Conservation (phyloP, 805 yeast genomes). For the Yarrowia divulgata region DNA sequence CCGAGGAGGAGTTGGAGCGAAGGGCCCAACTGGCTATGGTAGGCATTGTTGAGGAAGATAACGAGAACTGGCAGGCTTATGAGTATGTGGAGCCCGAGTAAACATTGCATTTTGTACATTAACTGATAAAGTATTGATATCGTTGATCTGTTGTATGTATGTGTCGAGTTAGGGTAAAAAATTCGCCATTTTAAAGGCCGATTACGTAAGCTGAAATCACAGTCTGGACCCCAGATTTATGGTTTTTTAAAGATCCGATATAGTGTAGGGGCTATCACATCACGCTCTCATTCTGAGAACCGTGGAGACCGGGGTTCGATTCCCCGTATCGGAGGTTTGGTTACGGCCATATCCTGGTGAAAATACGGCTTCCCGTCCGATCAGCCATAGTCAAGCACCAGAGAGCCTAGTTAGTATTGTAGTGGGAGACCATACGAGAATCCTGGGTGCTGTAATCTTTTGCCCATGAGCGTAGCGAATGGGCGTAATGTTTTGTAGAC, state of each 20-base stretch:
- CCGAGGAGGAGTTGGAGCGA: constrained; percentile 22
- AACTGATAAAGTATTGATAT: no score
- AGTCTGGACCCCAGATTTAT: no score
- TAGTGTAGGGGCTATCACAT: constrained; percentile 40
- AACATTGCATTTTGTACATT: neutral
- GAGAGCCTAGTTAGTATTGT: constrained; percentile 34
- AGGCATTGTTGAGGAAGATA: constrained; percentile 12
- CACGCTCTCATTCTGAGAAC: constrained; percentile 38
- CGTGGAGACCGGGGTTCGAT: constrained; percentile 40
- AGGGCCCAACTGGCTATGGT: constrained; percentile 17
- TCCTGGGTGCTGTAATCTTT: constrained; percentile 35
- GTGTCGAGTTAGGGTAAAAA: no score
- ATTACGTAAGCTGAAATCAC: no score
- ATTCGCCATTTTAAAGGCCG: no score
- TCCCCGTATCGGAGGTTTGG: constrained; percentile 37
- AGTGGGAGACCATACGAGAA: constrained; percentile 36
- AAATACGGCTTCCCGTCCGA: constrained; percentile 37
- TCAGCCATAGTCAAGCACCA: constrained; percentile 36
- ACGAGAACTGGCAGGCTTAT: neutral
- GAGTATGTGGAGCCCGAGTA: neutral
- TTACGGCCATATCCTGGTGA: constrained; percentile 37
- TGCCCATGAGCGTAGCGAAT: neutral
- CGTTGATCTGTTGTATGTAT: no score
- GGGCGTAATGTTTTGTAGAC: no score
- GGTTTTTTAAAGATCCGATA: constrained; percentile 9